phyloP scores from a whole-genome alignment of 176 grass and related monocot species.

The Carex littledalei region DNA sequence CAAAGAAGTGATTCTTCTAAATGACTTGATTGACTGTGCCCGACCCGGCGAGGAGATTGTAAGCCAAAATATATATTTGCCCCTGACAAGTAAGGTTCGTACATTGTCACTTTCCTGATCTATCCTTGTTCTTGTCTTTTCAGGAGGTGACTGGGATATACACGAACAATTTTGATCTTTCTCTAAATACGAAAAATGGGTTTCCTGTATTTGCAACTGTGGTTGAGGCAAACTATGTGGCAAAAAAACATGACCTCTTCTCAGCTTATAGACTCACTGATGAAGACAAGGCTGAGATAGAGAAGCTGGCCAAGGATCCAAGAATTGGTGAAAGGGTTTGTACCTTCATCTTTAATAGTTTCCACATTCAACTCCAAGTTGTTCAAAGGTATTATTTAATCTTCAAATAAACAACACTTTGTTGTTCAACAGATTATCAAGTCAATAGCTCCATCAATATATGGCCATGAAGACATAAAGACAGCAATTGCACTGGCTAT shows the following conservation, averaged over 20 bases:
- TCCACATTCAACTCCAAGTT: neutral
- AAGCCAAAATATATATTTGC: conserved; percentile 22
- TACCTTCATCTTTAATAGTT: conserved; percentile 21
- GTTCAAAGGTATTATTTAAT: conserved; percentile 7
- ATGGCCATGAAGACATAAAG: conserved; percentile 99
- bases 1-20: conserved; percentile 99
- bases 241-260: conserved; percentile 96
- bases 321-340: conserved; percentile 93
- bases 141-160: conserved; percentile 99
- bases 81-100: neutral
- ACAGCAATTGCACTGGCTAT: conserved; percentile 89
- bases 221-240: conserved; percentile 88
- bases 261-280: conserved; percentile 98
- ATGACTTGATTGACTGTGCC: conserved; percentile 93
- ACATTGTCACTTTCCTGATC: neutral
- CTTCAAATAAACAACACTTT: neutral
- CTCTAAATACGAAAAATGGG: conserved; percentile 97
- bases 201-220: conserved; percentile 97
- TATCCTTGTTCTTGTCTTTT: conserved; percentile 24
- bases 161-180: conserved; percentile 98
- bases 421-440: conserved; percentile 58
- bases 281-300: conserved; percentile 95
- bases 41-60: conserved; percentile 99
- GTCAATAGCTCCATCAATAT: conserved; percentile 98
- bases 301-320: conserved; percentile 91